phyloP scores from a whole-genome alignment of 148 eudicot species.

The Silene uniflora region DNA sequence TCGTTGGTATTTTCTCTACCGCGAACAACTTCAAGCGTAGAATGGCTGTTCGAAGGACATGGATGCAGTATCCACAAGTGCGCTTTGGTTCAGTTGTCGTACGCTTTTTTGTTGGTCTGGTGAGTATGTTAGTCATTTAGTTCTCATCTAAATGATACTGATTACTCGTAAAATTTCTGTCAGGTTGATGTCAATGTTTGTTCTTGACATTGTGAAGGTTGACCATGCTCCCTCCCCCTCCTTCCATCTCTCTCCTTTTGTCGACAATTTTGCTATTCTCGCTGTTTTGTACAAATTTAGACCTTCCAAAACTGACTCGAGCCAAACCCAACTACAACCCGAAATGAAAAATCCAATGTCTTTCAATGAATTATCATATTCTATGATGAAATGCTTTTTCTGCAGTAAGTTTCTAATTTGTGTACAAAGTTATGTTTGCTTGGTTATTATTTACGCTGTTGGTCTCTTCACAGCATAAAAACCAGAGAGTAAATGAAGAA shows the following conservation, averaged over 20 bases:
- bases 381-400: not conserved
- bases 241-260: not conserved
- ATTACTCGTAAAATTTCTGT: not conserved
- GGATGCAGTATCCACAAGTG: constrained; percentile 94
- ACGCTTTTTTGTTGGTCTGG: constrained; percentile 98
- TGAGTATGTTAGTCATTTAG: constrained; percentile 34
- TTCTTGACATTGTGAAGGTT: not conserved
- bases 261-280: not conserved
- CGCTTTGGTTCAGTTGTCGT: constrained; percentile 80
- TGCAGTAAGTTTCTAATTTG: not conserved
- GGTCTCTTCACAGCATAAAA: constrained; percentile 60
- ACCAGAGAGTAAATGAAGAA: constrained; percentile 89
- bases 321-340: not conserved
- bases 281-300: not conserved
- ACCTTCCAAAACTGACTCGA: not conserved
- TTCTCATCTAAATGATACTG: not conserved
- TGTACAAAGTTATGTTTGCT: not conserved
- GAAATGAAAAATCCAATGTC: not conserved
- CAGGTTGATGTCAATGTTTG: not conserved
- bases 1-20: constrained; percentile 89
- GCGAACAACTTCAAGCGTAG: constrained; percentile 93
- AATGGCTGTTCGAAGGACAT: constrained; percentile 97
- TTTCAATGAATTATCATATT: not conserved
- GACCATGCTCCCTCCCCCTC: not conserved
- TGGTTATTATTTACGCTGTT: not conserved